These are phyloP conservation scores for Xylariaceae sp. DNA, from an alignment of 2,329 filamentous ascomycete species.

Conservation along the genomic window DNA sequence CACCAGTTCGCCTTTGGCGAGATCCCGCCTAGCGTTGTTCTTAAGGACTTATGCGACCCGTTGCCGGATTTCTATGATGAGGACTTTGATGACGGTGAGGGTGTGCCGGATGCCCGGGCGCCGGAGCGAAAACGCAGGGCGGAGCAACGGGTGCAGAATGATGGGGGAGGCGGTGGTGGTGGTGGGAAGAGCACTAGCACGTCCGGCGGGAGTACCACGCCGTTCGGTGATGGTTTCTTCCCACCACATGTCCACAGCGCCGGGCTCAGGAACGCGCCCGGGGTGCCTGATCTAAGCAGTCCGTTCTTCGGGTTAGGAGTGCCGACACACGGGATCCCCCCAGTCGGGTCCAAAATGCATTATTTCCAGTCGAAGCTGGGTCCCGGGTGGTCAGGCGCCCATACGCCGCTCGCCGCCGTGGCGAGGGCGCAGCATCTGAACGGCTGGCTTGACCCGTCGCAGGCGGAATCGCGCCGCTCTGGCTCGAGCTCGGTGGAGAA, in stretches of 20 bases:
- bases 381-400: constrained; percentile 66
- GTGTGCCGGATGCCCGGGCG: constrained; percentile 33
- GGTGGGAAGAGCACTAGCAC: constrained; percentile 15
- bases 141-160: constrained; percentile 32
- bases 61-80: constrained; percentile 95
- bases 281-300: constrained; percentile 46
- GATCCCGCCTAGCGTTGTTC: constrained; percentile 76
- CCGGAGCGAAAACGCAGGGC: constrained; percentile 34
- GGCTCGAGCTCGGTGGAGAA: constrained; percentile 39
- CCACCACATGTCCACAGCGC: constrained; percentile 41
- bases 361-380: constrained; percentile 79
- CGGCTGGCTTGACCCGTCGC: constrained; percentile 41
- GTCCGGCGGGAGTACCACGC: constrained; percentile 21
- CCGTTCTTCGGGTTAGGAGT: constrained; percentile 52
- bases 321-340: constrained; percentile 61
- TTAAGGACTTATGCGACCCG: constrained; percentile 96
- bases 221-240: constrained; percentile 26
- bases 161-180: constrained; percentile 6
- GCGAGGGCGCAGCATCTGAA: constrained; percentile 63
- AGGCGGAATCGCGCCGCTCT: constrained; percentile 4
- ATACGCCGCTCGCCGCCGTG: constrained; percentile 75
- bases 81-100: constrained; percentile 45
- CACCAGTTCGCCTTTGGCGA: constrained; percentile 91
- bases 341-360: constrained; percentile 70
- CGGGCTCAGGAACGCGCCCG: constrained; percentile 31